Evolutionary conservation across 306 rosid species (phyloP).

Genomic region (Hylodesmum podocarpum): DNA sequence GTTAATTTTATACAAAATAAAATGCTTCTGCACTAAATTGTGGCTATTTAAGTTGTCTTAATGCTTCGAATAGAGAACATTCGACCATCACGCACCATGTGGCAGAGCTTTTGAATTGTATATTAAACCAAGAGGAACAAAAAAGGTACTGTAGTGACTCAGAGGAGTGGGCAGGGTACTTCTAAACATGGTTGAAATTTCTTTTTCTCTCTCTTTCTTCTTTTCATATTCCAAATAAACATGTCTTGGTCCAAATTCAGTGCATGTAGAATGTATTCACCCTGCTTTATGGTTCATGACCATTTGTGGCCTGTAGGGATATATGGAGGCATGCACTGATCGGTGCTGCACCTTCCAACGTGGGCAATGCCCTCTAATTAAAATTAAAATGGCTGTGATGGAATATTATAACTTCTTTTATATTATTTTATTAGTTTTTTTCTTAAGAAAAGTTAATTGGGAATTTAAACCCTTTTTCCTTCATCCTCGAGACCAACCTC

Average conservation of each 20-base stretch:
- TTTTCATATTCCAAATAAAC: background rate
- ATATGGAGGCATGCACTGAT: background rate
- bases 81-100: background rate
- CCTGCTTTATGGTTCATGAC: background rate
- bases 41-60: background rate
- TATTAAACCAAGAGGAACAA: background rate
- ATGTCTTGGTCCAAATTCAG: background rate
- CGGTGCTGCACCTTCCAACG: constrained; percentile 15
- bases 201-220: background rate
- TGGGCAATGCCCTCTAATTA: constrained; percentile 21
- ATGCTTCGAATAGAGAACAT: background rate
- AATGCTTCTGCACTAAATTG: background rate
- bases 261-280: background rate
- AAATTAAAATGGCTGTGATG: background rate
- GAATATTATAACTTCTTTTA: too few relatives aligned
- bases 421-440: too few relatives aligned
- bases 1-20: background rate
- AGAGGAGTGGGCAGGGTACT: background rate
- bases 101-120: background rate
- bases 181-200: background rate
- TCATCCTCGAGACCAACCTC: too few relatives aligned
- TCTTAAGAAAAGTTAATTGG: too few relatives aligned
- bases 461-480: too few relatives aligned
- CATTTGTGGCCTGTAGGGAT: background rate
- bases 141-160: background rate